Conservation (phyloP, 2,329 filamentous ascomycete species). For the Trichophaea hybrida region DNA sequence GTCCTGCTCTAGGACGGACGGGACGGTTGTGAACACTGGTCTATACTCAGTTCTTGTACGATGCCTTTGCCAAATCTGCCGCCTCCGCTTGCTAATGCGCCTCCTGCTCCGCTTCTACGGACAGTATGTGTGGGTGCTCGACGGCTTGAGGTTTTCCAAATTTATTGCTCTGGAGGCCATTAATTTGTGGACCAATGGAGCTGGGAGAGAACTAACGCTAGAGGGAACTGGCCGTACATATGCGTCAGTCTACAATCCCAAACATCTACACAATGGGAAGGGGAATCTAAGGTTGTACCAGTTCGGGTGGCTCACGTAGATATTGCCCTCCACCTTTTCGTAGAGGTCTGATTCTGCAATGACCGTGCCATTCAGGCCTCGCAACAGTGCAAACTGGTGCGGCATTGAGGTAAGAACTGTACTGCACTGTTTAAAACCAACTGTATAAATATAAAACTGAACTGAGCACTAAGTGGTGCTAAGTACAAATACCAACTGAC, state of each 20-base stretch:
- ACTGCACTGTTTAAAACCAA: no score
- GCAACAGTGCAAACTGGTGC: no score
- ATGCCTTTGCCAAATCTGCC: no score
- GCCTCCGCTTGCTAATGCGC: no score
- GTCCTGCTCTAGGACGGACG: no score
- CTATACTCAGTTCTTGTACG: no score
- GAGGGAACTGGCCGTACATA: constrained; percentile 28
- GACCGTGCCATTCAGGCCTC: constrained; percentile 34
- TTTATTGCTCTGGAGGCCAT: constrained; percentile 31
- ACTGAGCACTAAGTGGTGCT: no score
- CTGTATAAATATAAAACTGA: no score
- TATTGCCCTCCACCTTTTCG: constrained; percentile 38
- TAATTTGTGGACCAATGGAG: constrained; percentile 9
- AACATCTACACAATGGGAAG: background rate
- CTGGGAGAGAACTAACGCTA: constrained; percentile 26
- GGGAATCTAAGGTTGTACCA: background rate
- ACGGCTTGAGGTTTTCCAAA: constrained; percentile 32
- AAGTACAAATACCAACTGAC: no score
- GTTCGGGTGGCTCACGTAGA: constrained; percentile 31
- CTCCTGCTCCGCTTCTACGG: constrained; percentile 40
- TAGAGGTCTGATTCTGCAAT: constrained; percentile 37
- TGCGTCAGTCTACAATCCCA: background rate
- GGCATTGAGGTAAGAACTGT: no score
- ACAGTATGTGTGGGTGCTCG: constrained; percentile 33
- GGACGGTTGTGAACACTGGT: no score